These are phyloP conservation scores for Stereocaulon alpinum DNA, from an alignment of 495 filamentous ascomycete genomes.

Conservation along the genomic window DNA sequence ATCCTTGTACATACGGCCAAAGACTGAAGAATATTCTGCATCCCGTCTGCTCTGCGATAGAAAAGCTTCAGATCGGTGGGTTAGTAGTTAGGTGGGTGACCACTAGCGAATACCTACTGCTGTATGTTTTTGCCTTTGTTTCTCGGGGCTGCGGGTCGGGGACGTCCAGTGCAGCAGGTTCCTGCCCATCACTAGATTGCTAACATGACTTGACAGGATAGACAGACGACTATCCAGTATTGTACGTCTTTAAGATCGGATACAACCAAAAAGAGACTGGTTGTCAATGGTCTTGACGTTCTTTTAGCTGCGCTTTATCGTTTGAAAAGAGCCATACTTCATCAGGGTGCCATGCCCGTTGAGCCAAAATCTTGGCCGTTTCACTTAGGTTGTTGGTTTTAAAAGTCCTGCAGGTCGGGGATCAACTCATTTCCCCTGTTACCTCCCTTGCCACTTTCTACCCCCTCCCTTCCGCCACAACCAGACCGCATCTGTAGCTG, in stretches of 20 bases:
- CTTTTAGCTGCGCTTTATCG: too few relatives aligned
- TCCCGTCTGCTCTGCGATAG: neutral
- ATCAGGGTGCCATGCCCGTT: neutral
- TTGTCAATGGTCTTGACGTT: too few relatives aligned
- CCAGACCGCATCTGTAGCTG: conserved; percentile 84
- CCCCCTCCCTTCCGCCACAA: conserved; percentile 74
- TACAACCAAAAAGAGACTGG: too few relatives aligned
- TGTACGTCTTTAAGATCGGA: too few relatives aligned
- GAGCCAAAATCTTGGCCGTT: neutral
- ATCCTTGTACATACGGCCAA: neutral
- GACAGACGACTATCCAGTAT: too few relatives aligned
- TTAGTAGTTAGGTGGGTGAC: neutral
- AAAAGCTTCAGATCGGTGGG: neutral
- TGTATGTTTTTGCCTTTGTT: neutral
- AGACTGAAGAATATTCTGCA: neutral
- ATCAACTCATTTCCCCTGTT: neutral
- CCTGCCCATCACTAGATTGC: neutral
- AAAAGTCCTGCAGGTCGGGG: neutral
- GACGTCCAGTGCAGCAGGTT: neutral
- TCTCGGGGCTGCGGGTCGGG: neutral
- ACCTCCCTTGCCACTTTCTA: conserved; percentile 21
- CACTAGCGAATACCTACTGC: neutral
- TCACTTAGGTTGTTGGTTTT: neutral
- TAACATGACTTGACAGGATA: neutral
- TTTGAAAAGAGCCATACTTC: neutral